Evolutionary conservation across 2,329 filamentous ascomycete species (phyloP).

Genomic region (Aspergillus eucalypticola): DNA sequence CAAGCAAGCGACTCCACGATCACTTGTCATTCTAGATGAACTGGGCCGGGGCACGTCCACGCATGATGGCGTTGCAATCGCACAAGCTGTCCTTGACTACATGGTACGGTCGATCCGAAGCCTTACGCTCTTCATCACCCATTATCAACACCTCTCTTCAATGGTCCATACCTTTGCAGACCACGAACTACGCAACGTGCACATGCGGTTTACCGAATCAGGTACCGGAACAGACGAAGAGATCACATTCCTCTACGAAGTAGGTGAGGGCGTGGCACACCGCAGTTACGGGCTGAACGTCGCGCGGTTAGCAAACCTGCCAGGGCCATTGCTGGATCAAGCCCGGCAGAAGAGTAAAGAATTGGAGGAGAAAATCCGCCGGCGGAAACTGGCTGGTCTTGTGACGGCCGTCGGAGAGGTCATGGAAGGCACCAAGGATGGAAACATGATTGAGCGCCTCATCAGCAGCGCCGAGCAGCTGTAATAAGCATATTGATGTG

Average conservation of each 20-base stretch:
- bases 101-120: conserved; percentile 73
- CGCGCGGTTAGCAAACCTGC: conserved; percentile 79
- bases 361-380: conserved; percentile 72
- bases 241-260: conserved; percentile 92
- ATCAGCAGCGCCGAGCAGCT: conserved; percentile 36
- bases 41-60: conserved; percentile 90
- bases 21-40: conserved; percentile 90
- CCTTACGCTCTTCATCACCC: conserved; percentile 92
- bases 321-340: conserved; percentile 72
- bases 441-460: conserved; percentile 32
- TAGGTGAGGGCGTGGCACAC: conserved; percentile 87
- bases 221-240: conserved; percentile 64
- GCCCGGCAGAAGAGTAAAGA: conserved; percentile 77
- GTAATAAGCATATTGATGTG: not conserved
- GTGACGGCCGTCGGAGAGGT: conserved; percentile 32
- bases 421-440: conserved; percentile 21
- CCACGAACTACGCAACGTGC: conserved; percentile 76
- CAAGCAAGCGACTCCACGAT: conserved; percentile 80
- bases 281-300: conserved; percentile 94
- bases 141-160: conserved; percentile 85
- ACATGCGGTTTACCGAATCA: conserved; percentile 80
- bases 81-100: conserved; percentile 84
- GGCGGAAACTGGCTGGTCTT: conserved; percentile 57
- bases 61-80: conserved; percentile 94
- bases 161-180: conserved; percentile 68